Evolutionary conservation across 2,329 filamentous ascomycete species (phyloP), one percentile per base, ranked within the genome.

Genomic region (Scytalidium sp.): DNA sequence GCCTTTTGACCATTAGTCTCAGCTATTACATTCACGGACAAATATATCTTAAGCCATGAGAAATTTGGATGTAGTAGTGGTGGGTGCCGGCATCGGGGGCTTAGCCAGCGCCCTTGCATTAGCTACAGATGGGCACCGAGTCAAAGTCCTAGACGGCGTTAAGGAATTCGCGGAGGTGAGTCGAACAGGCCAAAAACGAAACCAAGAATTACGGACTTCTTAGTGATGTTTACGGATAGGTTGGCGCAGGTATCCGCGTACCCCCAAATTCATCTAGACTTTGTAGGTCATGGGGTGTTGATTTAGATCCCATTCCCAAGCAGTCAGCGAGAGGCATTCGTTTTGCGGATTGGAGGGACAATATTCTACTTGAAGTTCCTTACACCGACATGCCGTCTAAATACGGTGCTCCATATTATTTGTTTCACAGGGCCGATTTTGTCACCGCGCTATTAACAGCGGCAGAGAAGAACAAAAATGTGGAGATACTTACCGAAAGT

Each of bases 41-140:
- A n/a, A n/a, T n/a, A n/a, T n/a, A n/a, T n/a, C n/a, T n/a, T n/a
- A 27, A 27, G 13, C 32, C 5, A 36, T 36, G 32, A 36, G 15
- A n/a, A n/a, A 36, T n/a, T n/a, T 36, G 13, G 32, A 36, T 36
- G 32, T 36, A 15, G 32, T 19, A 5, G 44, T 50, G 27, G 47
- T 52, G 22, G 52, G 52, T 6, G 53, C 63, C 1, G 78, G 79
- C 3, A 79, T 81, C 21, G 77, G 76, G 13, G 41, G 41, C 5
- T 23, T 43, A 15, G 21, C 21, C 21, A 23, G 11, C 25, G 41
- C 41, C n/a, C 21, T 43, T 7, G 41, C 41, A n/a, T 43, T 43
- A 21, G 41, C 41, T 25, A 23, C 41, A 15, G 41, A 43, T 9
- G 41, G 21, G 10, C 21, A 43, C 25, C 11, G 20, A 20, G n/a